A percentile compares a stretch with the other conserved stretches of the same genome.
Conservation (phyloP, 441 rosid genomes). For the Adansonia gregorii region DNA sequence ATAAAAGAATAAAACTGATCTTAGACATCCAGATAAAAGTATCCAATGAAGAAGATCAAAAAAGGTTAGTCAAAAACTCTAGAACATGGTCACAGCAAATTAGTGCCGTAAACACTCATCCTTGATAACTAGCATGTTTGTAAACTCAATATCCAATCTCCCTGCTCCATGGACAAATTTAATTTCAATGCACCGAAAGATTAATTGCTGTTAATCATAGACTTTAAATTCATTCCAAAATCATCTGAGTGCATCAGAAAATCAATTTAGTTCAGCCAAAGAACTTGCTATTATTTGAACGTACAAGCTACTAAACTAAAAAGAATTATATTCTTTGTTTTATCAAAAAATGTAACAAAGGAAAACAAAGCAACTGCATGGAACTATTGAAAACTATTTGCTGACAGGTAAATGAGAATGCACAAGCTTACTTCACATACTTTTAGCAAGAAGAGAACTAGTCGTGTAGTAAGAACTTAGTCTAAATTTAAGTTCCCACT, state of each 20-base stretch:
- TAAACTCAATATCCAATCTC: background rate
- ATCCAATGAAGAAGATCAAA: constrained; percentile 10
- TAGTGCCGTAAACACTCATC: background rate
- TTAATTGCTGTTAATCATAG: background rate
- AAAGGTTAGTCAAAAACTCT: background rate
- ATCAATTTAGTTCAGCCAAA: background rate
- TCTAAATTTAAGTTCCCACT: constrained; percentile 20
- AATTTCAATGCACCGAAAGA: background rate
- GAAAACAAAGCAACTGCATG: constrained; percentile 8
- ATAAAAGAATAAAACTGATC: background rate
- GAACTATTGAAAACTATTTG: constrained; percentile 15
- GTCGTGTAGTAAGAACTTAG: constrained; percentile 19
- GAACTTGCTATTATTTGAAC: background rate
- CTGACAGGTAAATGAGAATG: background rate
- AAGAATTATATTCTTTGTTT: constrained; percentile 7
- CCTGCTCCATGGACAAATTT: background rate
- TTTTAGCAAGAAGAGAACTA: constrained; percentile 19
- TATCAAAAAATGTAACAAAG: background rate
- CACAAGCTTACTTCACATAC: constrained; percentile 5
- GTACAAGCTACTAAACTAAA: constrained; percentile 1
- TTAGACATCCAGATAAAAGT: constrained; percentile 8
- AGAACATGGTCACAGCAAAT: background rate
- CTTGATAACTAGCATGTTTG: constrained; percentile 6
- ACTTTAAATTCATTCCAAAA: constrained; percentile 4
- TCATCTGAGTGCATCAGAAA: background rate